Percentiles rank a stretch among this genome's conserved stretches.
phyloP scores from a whole-genome alignment of 352 stramenopile genomes.

The Pythium myriotylum region DNA sequence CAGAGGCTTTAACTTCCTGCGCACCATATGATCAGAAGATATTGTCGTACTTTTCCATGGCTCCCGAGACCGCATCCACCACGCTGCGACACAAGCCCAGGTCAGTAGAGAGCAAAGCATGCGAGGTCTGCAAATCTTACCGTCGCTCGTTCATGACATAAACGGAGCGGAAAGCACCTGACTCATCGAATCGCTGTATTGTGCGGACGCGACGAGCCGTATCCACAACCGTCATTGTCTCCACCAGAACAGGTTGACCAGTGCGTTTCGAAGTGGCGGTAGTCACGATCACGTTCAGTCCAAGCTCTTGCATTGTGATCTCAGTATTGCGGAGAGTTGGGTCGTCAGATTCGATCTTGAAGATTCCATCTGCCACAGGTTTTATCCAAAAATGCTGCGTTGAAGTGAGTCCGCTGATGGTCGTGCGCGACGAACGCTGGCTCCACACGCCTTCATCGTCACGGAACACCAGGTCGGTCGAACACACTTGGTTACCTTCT shows the following conservation, averaged over 20 bases:
- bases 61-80: slow-evolving; percentile 82
- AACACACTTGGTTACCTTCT: slow-evolving; percentile 85
- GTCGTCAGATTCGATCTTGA: slow-evolving; percentile 89
- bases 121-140: slow-evolving; percentile 23
- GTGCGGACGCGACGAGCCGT: slow-evolving; percentile 80
- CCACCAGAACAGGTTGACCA: slow-evolving; percentile 81
- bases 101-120: neutral
- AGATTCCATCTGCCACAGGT: slow-evolving; percentile 81
- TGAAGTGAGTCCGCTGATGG: slow-evolving; percentile 82
- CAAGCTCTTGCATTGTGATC: slow-evolving; percentile 87
- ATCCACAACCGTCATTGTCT: slow-evolving; percentile 85
- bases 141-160: slow-evolving; percentile 88
- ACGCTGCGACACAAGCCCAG: slow-evolving; percentile 40
- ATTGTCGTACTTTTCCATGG: slow-evolving; percentile 89
- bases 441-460: slow-evolving; percentile 88
- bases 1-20: too few species aligned
- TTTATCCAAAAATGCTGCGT: slow-evolving; percentile 91
- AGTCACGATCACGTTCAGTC: slow-evolving; percentile 78
- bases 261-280: slow-evolving; percentile 88
- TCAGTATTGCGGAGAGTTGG: slow-evolving; percentile 74
- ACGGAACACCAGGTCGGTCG: slow-evolving; percentile 81
- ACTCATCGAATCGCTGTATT: slow-evolving; percentile 86
- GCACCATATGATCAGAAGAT: slow-evolving; percentile 49
- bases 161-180: slow-evolving; percentile 82
- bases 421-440: slow-evolving; percentile 82